Conservation (phyloP, 768 basidiomycete genomes). For the Postia placenta region DNA sequence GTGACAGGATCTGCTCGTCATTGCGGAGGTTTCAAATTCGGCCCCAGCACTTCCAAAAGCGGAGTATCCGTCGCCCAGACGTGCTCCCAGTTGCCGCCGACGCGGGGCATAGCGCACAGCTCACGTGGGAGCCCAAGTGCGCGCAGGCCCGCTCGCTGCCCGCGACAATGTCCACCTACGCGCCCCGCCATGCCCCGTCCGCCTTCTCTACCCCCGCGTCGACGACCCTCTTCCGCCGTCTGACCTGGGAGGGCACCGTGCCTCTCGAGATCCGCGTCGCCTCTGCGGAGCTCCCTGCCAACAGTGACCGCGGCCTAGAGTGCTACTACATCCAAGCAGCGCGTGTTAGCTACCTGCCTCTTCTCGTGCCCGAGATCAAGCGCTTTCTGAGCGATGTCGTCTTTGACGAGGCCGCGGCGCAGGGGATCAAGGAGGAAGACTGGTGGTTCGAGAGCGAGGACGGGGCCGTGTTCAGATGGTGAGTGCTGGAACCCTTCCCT, state of each 20-base stretch:
- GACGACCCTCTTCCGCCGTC: constrained; percentile 78
- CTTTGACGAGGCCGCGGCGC: constrained; percentile 79
- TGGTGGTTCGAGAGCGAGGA: constrained; percentile 98
- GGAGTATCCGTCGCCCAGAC: background rate
- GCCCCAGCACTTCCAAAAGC: background rate
- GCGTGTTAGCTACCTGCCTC: constrained; percentile 87
- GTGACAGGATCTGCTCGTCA: background rate
- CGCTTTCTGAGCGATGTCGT: constrained; percentile 89
- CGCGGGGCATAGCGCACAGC: constrained; percentile 1
- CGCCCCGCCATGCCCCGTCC: constrained; percentile 33
- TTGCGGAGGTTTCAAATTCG: background rate
- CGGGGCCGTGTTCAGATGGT: constrained; percentile 85
- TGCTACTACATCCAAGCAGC: constrained; percentile 90
- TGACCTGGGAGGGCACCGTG: constrained; percentile 89
- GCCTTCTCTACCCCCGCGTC: constrained; percentile 47
- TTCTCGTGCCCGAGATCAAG: constrained; percentile 84
- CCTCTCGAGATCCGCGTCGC: constrained; percentile 87
- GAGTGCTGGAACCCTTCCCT: constrained; percentile 20
- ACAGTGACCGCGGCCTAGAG: constrained; percentile 84
- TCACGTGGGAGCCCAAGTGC: constrained; percentile 8
- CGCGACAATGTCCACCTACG: constrained; percentile 26
- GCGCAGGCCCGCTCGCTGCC: constrained; percentile 3
- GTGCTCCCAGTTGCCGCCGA: background rate
- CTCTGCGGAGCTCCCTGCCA: constrained; percentile 83
- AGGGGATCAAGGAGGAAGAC: constrained; percentile 75